phyloP scores from a whole-genome alignment of 1,284 basidiomycete species.

The Tilletia horrida region DNA sequence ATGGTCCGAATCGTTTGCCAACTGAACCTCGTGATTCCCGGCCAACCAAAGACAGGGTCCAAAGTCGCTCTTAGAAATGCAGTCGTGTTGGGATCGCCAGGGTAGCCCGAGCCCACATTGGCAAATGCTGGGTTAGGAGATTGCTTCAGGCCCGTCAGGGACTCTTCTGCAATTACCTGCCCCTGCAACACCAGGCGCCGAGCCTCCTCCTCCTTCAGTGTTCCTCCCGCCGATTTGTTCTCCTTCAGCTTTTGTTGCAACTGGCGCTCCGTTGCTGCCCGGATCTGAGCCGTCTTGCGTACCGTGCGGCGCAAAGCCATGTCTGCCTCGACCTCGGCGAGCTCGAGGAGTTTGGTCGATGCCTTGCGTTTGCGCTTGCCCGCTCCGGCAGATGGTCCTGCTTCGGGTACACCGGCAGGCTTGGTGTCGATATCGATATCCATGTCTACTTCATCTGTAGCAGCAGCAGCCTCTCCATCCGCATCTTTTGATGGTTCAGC shows the following conservation, averaged over 20 bases:
- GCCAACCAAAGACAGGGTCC: conserved; percentile 88
- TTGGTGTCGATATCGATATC: not conserved
- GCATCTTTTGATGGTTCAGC: not conserved
- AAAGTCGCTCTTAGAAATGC: conserved; percentile 74
- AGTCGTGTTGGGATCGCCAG: conserved; percentile 82
- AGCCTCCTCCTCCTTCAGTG: too few relatives aligned
- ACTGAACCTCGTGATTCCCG: conserved; percentile 84
- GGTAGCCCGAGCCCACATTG: conserved; percentile 27
- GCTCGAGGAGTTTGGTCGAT: conserved; percentile 15
- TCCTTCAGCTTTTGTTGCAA: not conserved
- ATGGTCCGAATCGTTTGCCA: conserved; percentile 69
- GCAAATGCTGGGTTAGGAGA: conserved; percentile 6
- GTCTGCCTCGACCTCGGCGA: conserved; percentile 10
- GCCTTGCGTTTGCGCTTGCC: conserved; percentile 11
- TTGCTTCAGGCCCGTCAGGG: not conserved
- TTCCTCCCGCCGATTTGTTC: too few relatives aligned
- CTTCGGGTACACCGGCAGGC: not conserved
- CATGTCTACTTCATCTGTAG: not conserved
- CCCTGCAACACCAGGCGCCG: too few relatives aligned
- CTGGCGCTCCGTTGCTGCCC: not conserved
- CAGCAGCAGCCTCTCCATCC: not conserved
- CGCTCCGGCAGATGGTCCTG: conserved; percentile 1
- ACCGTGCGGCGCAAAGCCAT: not conserved
- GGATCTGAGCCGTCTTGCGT: conserved; percentile 15
- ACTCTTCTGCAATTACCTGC: too few relatives aligned